Evolutionary conservation across 2,329 filamentous ascomycete genomes (phyloP), one percentile per base, ranked within the genome.

Genomic region (Sclerotinia nivalis): DNA sequence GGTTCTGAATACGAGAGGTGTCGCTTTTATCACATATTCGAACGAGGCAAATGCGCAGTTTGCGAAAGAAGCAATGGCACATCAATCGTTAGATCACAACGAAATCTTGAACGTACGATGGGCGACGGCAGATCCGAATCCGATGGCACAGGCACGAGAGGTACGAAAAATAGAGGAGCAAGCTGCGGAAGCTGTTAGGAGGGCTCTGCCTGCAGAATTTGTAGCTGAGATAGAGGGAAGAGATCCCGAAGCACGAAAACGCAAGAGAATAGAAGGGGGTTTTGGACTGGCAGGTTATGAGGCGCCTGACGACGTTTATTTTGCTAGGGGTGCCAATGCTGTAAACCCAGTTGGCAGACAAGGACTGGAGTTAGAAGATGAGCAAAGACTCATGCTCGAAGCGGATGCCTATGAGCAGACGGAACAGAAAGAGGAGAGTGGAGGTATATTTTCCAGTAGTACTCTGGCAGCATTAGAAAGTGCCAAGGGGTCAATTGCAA

Each of bases 111-210:
- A 99, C 80, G 94, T 99, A 61, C 87, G 96, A 73, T 99, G 96
- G 96, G 96, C 96, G 55, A 99, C 96, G 0, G 91, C 93, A 9
- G 96, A 99, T 78, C 96, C 96, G 1, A 99, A 99, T 75, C 96
- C 96, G 0, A 90, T 96, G 84, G 93, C 95, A 2, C 93, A 97
- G 80, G 96, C 96, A 73, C 87, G 96, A 71, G 96, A 99, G 81
- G 95, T 91, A 3, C 86, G 91, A 52, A 86, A 91, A 54, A 91
- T 99, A 71, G 96, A 99, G 79, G 96, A 99, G 78, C 96, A 99
- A 80, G 96, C 96, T 2, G 96, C 96, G 0, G 96, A 97, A 77
- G 96, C 96, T 1, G 93, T 99, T 70, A 85, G 96, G 25, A 86
- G 91, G 73, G 95, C 96, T 0, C 83, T 99, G 6, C 96, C 96